These are phyloP conservation scores for Echinochloa phyllopogon DNA, from an alignment of 176 grass and related monocot species.

Conservation along the genomic window DNA sequence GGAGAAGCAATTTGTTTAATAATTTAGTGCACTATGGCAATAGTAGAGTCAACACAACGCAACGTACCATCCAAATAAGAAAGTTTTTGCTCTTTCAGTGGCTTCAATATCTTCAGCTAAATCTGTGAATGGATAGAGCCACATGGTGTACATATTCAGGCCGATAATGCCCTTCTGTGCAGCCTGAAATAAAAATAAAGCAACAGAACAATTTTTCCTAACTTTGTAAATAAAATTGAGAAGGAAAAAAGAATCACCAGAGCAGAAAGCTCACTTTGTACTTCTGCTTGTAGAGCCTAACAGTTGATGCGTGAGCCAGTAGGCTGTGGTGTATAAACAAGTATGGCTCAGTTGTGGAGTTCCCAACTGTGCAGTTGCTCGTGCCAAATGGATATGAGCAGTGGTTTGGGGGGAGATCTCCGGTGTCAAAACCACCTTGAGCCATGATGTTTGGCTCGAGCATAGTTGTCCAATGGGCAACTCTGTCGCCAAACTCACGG, in stretches of 20 bases:
- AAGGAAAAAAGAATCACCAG: not conserved
- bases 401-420: conserved; percentile 31
- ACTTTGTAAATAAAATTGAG: not conserved
- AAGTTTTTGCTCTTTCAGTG: conserved; percentile 43
- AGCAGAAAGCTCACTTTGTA: conserved; percentile 54
- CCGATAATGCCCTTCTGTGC: conserved; percentile 57
- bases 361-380: conserved; percentile 54
- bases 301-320: conserved; percentile 57
- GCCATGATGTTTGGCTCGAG: conserved; percentile 49
- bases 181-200: conserved; percentile 13
- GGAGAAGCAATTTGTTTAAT: not conserved
- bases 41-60: not conserved
- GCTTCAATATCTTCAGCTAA: conserved; percentile 50
- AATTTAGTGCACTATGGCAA: not conserved
- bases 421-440: conserved; percentile 16
- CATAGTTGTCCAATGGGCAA: conserved; percentile 63
- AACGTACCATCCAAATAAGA: conserved; percentile 56
- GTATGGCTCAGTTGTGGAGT: conserved; percentile 70
- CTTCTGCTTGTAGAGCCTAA: conserved; percentile 56
- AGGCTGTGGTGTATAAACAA: conserved; percentile 54
- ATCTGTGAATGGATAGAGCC: conserved; percentile 61
- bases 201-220: not conserved
- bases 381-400: conserved; percentile 68
- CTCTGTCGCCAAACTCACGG: conserved; percentile 63
- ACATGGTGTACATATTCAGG: conserved; percentile 52